These are phyloP conservation scores for Globisporangium viniferum DNA, from an alignment of 352 stramenopile genomes.

Conservation along the genomic window DNA sequence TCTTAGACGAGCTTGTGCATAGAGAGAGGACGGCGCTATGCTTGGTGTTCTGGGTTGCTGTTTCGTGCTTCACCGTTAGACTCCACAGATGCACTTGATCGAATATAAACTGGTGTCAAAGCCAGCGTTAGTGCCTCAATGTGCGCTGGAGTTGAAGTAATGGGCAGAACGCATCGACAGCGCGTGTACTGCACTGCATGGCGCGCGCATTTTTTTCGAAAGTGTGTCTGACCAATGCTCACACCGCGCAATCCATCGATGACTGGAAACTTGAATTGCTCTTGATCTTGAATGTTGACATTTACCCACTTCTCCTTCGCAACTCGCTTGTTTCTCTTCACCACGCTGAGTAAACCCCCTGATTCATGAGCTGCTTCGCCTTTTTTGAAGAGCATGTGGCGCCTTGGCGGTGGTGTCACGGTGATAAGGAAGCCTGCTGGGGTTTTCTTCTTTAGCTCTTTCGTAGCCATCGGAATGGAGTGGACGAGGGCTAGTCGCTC, in stretches of 20 bases:
- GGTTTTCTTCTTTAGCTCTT: conserved; percentile 46
- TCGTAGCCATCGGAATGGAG: conserved; percentile 45
- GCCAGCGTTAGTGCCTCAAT: conserved; percentile 50
- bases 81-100: conserved; percentile 1
- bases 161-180: conserved; percentile 60
- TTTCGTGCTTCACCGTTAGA: background rate
- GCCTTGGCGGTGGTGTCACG: conserved; percentile 38
- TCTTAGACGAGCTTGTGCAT: background rate
- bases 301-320: background rate
- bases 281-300: conserved; percentile 2
- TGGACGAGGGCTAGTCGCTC: conserved; percentile 31
- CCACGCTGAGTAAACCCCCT: too few species aligned
- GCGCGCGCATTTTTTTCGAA: conserved; percentile 54
- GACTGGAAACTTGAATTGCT: conserved; percentile 39
- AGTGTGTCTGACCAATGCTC: conserved; percentile 46
- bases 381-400: conserved; percentile 28
- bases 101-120: conserved; percentile 20
- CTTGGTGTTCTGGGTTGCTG: background rate
- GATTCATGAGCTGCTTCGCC: background rate
- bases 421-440: conserved; percentile 34
- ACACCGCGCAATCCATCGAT: conserved; percentile 43
- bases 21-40: too few species aligned
- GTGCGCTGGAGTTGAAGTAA: conserved; percentile 48
- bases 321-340: conserved; percentile 18
- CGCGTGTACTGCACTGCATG: conserved; percentile 53